Percentiles rank a stretch among this genome's conserved stretches.
Conservation (phyloP, 2,329 filamentous ascomycete genomes). For the Cladosporium sp. region DNA sequence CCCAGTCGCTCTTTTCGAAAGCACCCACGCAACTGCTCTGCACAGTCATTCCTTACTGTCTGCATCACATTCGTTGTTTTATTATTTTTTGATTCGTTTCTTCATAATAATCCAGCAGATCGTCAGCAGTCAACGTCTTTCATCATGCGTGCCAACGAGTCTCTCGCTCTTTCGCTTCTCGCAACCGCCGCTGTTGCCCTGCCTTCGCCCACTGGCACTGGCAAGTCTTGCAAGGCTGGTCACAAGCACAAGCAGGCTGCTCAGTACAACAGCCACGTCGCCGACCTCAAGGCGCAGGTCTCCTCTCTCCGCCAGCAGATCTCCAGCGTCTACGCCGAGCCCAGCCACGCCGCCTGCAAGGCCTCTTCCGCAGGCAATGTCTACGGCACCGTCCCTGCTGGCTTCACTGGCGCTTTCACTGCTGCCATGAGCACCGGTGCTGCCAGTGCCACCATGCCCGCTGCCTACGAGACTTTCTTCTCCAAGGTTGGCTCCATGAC, state of each 20-base stretch:
- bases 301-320: constrained; percentile 17
- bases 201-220: constrained; percentile 8
- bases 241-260: not conserved
- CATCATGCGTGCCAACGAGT: constrained; percentile 18
- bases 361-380: not conserved
- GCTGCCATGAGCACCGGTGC: constrained; percentile 16
- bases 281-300: constrained; percentile 14
- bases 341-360: constrained; percentile 15
- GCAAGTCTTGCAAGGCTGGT: constrained; percentile 2
- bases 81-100: constrained; percentile 8
- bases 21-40: not conserved
- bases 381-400: constrained; percentile 13
- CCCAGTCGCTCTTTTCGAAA: constrained; percentile 1
- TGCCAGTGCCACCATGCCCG: constrained; percentile 10
- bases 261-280: constrained; percentile 10
- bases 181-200: constrained; percentile 16
- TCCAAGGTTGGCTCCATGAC: constrained; percentile 12
- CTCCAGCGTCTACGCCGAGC: constrained; percentile 14
- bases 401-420: constrained; percentile 14
- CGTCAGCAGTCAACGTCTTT: not conserved
- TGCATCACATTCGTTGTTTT: constrained; percentile 15
- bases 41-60: constrained; percentile 14
- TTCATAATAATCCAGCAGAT: constrained; percentile 13
- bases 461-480: constrained; percentile 15
- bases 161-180: constrained; percentile 19